These are phyloP conservation scores for Papiliotrema terrestris DNA, from an alignment of 1,284 basidiomycete species.

Conservation along the genomic window DNA sequence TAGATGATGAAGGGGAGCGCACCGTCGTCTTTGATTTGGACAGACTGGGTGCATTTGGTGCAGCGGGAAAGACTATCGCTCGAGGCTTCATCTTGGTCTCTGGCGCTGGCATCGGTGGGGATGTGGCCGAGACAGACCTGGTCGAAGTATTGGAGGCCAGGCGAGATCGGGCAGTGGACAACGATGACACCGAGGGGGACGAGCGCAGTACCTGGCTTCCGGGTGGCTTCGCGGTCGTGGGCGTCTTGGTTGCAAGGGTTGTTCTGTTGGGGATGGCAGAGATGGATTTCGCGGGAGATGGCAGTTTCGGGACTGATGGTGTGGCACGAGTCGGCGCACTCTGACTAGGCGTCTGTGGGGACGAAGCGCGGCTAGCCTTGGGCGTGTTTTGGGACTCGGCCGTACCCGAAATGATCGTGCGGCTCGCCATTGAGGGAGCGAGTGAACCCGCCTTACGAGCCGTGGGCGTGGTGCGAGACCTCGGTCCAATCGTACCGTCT, in stretches of 20 bases:
- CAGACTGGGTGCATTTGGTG: not conserved
- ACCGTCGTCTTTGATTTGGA: constrained; percentile 5
- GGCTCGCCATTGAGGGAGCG: not conserved
- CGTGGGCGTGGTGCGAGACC: not conserved
- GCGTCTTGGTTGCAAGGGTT: not conserved
- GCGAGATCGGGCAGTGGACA: not conserved
- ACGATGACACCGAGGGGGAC: not conserved
- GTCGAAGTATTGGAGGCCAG: not conserved
- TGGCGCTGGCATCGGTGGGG: not conserved
- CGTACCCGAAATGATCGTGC: constrained; percentile 1
- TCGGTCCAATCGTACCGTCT: too few relatives aligned
- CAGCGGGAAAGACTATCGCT: constrained; percentile 2
- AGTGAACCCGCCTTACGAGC: constrained; percentile 3
- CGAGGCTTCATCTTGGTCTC: not conserved
- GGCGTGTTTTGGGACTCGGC: not conserved
- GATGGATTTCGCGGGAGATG: constrained; percentile 1
- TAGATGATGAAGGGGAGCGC: constrained; percentile 30
- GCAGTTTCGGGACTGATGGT: not conserved
- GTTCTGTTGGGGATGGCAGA: not conserved
- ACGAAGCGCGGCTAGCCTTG: not conserved
- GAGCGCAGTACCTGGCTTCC: not conserved
- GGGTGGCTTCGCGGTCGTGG: not conserved
- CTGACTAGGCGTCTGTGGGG: not conserved
- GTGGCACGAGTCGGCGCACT: too few relatives aligned
- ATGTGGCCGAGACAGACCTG: not conserved